Evolutionary conservation across 163 green algal species (phyloP).

Genomic region (Scenedesmus sp.): DNA sequence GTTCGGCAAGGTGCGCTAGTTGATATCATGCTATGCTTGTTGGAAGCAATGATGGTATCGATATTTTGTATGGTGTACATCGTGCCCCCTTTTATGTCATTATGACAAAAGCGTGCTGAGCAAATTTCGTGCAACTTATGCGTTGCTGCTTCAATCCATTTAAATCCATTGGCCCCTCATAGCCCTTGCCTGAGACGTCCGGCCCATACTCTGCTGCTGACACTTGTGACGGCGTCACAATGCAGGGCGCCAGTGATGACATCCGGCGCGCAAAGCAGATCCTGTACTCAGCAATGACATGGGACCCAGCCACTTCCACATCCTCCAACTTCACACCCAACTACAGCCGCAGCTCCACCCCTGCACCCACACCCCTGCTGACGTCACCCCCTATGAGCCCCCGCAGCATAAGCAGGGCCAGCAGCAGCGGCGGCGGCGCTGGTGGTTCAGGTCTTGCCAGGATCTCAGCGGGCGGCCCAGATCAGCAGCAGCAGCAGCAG

Average conservation of each 20-base stretch:
- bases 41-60: not conserved
- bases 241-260: constrained; percentile 84
- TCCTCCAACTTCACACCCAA: constrained; percentile 19
- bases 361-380: not conserved
- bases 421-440: constrained; percentile 10
- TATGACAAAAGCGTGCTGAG: too few species aligned
- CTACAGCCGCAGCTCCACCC: constrained; percentile 37
- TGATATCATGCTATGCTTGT: not conserved
- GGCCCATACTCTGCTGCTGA: not conserved
- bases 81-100: not conserved
- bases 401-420: not conserved
- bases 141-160: too few species aligned
- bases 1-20: constrained; percentile 84
- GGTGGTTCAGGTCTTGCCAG: not conserved
- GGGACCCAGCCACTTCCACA: constrained; percentile 62
- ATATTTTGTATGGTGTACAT: not conserved
- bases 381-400: constrained; percentile 38
- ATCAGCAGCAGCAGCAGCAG: constrained; percentile 15
- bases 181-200: too few species aligned
- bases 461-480: not conserved
- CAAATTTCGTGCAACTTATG: too few species aligned
- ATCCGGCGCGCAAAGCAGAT: constrained; percentile 86
- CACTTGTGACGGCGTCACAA: not conserved
- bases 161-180: too few species aligned
- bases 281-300: constrained; percentile 87